Percentiles rank a stretch among this genome's conserved stretches.
phyloP scores from a whole-genome alignment of 1,139 yeast species.

The Debaryomycetaceae sp. region DNA sequence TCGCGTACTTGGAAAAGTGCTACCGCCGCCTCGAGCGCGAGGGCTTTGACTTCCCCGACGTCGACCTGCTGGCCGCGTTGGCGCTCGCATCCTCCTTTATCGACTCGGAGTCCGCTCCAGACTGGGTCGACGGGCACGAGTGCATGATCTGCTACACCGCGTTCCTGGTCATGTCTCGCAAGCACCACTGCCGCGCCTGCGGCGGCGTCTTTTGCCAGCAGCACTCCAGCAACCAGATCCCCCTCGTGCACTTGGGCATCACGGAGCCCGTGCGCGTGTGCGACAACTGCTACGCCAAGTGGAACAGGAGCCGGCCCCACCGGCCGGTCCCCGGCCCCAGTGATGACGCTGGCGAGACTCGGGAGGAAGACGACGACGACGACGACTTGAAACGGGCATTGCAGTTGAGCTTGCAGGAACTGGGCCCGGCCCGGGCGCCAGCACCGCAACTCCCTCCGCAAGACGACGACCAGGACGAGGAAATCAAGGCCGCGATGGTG shows the following conservation, averaged over 20 bases:
- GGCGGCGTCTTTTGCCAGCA: conserved; percentile 89
- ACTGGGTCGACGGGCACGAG: conserved; percentile 92
- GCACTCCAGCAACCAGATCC: conserved; percentile 61
- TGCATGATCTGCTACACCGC: conserved; percentile 88
- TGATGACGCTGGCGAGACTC: conserved; percentile 1
- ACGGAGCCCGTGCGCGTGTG: conserved; percentile 87
- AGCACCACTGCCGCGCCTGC: conserved; percentile 95
- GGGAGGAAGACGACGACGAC: conserved; percentile 45
- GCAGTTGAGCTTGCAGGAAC: conserved; percentile 62
- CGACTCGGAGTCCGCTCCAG: conserved; percentile 92
- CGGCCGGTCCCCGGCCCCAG: background rate
- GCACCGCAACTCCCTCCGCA: conserved; percentile 1
- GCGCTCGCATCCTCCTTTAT: conserved; percentile 42
- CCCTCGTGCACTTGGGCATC: conserved; percentile 79
- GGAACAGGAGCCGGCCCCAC: conserved; percentile 18
- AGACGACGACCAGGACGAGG: conserved; percentile 72
- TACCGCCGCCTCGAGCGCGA: conserved; percentile 50
- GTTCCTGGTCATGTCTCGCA: conserved; percentile 75
- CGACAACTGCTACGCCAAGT: conserved; percentile 70
- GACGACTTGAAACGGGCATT: conserved; percentile 73
- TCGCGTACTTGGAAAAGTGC: conserved; percentile 52
- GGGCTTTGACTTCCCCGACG: conserved; percentile 63
- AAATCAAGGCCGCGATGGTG: conserved; percentile 90
- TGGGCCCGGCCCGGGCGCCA: conserved; percentile 14
- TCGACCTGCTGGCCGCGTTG: conserved; percentile 13